Evolutionary conservation across 805 yeast genomes (phyloP).

Genomic region (Sugiyamaella qingdaonensis): DNA sequence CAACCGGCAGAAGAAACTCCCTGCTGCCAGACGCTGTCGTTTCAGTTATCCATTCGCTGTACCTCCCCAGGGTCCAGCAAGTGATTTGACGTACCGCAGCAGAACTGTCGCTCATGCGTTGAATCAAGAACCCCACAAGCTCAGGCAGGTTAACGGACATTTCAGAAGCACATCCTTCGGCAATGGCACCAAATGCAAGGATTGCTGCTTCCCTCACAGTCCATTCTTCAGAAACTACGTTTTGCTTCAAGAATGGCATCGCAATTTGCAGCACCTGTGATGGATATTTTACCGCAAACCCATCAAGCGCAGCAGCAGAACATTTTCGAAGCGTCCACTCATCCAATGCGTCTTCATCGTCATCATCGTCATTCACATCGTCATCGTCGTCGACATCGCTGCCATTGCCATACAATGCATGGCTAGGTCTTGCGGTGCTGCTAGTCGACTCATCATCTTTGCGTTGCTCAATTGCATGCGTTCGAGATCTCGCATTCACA

Average conservation of each 20-base stretch:
- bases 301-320: constrained; percentile 88
- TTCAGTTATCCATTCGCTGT: constrained; percentile 68
- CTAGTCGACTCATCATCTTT: constrained; percentile 14
- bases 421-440: neutral
- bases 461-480: constrained; percentile 27
- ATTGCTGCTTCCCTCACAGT: constrained; percentile 89
- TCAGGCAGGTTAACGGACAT: constrained; percentile 71
- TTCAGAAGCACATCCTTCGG: constrained; percentile 77
- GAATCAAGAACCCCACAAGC: constrained; percentile 79
- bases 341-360: constrained; percentile 58
- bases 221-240: constrained; percentile 73
- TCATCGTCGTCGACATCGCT: constrained; percentile 41
- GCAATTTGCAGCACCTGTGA: constrained; percentile 59
- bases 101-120: constrained; percentile 67
- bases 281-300: constrained; percentile 65
- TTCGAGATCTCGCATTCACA: constrained; percentile 63
- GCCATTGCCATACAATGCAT: constrained; percentile 21
- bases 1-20: constrained; percentile 67
- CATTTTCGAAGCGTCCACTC: constrained; percentile 94
- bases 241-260: constrained; percentile 70
- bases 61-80: constrained; percentile 93
- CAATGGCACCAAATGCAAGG: constrained; percentile 90
- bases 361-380: constrained; percentile 68
- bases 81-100: constrained; percentile 88
- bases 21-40: constrained; percentile 37